phyloP scores from a whole-genome alignment of 106 monocot genomes.

The Allium cepa region DNA sequence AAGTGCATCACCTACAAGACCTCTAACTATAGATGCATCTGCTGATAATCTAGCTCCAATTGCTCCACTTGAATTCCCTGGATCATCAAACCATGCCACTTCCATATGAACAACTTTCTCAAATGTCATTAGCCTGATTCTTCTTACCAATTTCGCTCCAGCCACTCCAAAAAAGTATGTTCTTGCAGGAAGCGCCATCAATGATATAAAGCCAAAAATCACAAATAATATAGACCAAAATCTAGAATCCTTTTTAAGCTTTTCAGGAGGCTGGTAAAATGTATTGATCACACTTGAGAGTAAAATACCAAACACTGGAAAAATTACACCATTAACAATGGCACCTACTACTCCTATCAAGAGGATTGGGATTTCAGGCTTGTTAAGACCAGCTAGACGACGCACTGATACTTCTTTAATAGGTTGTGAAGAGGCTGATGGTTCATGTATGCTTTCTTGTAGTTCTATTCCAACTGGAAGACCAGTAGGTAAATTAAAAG shows the following conservation, averaged over 20 bases:
- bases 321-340: constrained; percentile 17
- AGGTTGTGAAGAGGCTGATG: not conserved
- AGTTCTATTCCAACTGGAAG: constrained; percentile 9
- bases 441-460: not conserved
- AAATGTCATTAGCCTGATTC: constrained; percentile 33
- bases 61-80: constrained; percentile 32
- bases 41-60: constrained; percentile 34
- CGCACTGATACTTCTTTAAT: constrained; percentile 18
- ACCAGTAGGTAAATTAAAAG: not conserved
- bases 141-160: constrained; percentile 26
- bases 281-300: constrained; percentile 12
- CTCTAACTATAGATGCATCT: constrained; percentile 27
- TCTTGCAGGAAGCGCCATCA: constrained; percentile 17
- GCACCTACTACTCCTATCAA: constrained; percentile 17
- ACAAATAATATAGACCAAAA: constrained; percentile 21
- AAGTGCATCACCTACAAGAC: constrained; percentile 36
- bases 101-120: constrained; percentile 39
- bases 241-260: constrained; percentile 25
- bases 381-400: constrained; percentile 28
- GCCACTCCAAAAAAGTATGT: constrained; percentile 32
- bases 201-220: constrained; percentile 11
- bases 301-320: constrained; percentile 20
- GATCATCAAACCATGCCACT: constrained; percentile 32
- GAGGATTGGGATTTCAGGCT: constrained; percentile 23
- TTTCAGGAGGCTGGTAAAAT: constrained; percentile 25